Percentiles rank a stretch among this genome's conserved stretches.
Conservation (phyloP, 805 yeast species). For the Suhomyces faveliae region DNA sequence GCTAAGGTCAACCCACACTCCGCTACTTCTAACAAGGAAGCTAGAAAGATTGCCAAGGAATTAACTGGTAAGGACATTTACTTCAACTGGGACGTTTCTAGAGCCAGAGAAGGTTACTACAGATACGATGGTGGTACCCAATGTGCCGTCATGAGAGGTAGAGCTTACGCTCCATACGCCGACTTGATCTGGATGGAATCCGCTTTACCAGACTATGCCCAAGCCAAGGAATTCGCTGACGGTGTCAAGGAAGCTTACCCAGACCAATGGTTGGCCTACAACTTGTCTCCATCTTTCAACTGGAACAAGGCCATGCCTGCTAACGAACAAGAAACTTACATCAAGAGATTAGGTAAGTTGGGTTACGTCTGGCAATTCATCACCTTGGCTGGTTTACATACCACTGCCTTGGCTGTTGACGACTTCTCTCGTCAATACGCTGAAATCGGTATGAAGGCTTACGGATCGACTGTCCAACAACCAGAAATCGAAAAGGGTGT, state of each 20-base stretch:
- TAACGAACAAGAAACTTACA: slow-evolving; percentile 86
- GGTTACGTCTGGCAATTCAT: slow-evolving; percentile 98
- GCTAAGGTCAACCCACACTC: slow-evolving; percentile 72
- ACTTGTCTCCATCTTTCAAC: slow-evolving; percentile 95
- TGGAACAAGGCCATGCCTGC: slow-evolving; percentile 94
- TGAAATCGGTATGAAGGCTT: slow-evolving; percentile 90
- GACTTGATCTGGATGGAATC: slow-evolving; percentile 99
- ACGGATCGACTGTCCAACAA: slow-evolving; percentile 83
- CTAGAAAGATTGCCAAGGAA: slow-evolving; percentile 69
- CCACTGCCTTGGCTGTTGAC: slow-evolving; percentile 89
- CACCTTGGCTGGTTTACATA: slow-evolving; percentile 94
- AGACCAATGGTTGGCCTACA: slow-evolving; percentile 93
- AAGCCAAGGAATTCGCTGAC: slow-evolving; percentile 91
- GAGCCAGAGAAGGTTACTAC: slow-evolving; percentile 96
- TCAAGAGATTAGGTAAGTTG: slow-evolving; percentile 76
- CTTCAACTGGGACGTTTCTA: slow-evolving; percentile 93
- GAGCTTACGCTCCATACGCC: slow-evolving; percentile 92
- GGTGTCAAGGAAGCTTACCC: slow-evolving; percentile 84
- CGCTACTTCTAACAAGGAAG: slow-evolving; percentile 74
- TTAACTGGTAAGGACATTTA: slow-evolving; percentile 77
- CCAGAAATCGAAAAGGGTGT: slow-evolving; percentile 86
- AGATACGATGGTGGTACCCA: slow-evolving; percentile 94
- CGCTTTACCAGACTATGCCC: slow-evolving; percentile 87
- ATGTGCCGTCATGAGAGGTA: slow-evolving; percentile 95
- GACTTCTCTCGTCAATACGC: slow-evolving; percentile 77